Evolutionary conservation across 768 basidiomycete genomes (phyloP).

Genomic region (Daedaleopsis nitida): DNA sequence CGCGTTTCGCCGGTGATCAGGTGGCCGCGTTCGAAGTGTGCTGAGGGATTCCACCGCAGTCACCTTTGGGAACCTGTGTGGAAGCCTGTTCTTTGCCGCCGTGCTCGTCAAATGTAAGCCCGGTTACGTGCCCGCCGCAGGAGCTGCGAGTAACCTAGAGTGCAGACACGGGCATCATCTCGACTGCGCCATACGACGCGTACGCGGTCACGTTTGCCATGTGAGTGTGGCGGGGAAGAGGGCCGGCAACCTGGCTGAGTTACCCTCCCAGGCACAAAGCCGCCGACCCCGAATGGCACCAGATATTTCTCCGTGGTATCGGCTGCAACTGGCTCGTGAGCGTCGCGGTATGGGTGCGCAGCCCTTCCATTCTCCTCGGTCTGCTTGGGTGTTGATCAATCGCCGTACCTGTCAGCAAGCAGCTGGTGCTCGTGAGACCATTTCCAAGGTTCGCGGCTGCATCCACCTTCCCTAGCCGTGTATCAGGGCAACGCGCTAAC

Average conservation of each 20-base stretch:
- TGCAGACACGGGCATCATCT: slow-evolving; percentile 62
- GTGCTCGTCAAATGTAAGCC: slow-evolving; percentile 64
- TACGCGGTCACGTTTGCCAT: slow-evolving; percentile 58
- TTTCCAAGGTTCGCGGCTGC: slow-evolving; percentile 56
- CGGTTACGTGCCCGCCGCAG: neutral
- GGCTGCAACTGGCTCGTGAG: slow-evolving; percentile 80
- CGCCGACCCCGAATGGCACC: slow-evolving; percentile 64
- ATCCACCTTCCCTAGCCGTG: neutral
- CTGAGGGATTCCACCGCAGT: slow-evolving; percentile 39
- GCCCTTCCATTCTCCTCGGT: neutral
- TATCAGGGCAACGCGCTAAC: neutral
- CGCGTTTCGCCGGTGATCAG: too few species aligned
- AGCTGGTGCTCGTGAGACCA: slow-evolving; percentile 62
- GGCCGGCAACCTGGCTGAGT: neutral
- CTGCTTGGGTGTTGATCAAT: neutral
- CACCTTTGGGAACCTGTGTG: slow-evolving; percentile 67
- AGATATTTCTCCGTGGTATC: slow-evolving; percentile 73
- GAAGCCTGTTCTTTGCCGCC: slow-evolving; percentile 70
- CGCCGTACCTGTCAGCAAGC: slow-evolving; percentile 53
- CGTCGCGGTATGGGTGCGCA: slow-evolving; percentile 69
- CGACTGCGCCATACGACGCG: slow-evolving; percentile 54
- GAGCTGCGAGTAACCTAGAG: neutral
- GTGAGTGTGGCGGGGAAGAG: slow-evolving; percentile 38
- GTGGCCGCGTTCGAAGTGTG: neutral
- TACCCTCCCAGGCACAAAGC: slow-evolving; percentile 54